A percentile compares a stretch with the other conserved stretches of the same genome.
Conservation (phyloP, 2,329 filamentous ascomycete species). For the Dothistroma septosporum region DNA sequence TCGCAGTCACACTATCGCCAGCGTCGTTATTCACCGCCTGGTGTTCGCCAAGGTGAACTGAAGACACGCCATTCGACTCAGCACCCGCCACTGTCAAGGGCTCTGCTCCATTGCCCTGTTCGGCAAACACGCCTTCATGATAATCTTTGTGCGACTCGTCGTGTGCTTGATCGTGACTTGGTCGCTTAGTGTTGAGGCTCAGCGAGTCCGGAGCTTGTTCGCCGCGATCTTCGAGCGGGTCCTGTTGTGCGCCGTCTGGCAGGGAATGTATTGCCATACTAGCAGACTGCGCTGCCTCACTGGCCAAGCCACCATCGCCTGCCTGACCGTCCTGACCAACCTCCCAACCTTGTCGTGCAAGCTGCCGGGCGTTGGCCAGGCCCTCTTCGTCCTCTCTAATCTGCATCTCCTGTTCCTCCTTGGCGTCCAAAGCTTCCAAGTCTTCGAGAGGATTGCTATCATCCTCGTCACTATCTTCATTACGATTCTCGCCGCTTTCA, state of each 20-base stretch:
- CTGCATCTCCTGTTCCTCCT: slow-evolving; percentile 31
- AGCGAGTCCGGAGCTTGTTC: slow-evolving; percentile 1
- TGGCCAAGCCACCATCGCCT: neutral
- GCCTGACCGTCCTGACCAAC: slow-evolving; percentile 18
- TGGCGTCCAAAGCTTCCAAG: slow-evolving; percentile 32
- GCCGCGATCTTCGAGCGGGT: neutral
- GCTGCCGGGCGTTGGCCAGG: slow-evolving; percentile 29
- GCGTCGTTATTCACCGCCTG: slow-evolving; percentile 17
- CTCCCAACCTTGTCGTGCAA: slow-evolving; percentile 31
- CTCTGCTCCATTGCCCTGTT: neutral
- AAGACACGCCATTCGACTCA: slow-evolving; percentile 1
- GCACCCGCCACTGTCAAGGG: neutral
- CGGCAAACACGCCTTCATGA: neutral
- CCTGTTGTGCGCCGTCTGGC: neutral
- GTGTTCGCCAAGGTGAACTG: slow-evolving; percentile 15
- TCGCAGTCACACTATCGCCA: slow-evolving; percentile 1
- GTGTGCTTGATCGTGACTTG: slow-evolving; percentile 16
- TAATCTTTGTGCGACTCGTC: slow-evolving; percentile 5
- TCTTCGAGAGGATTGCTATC: slow-evolving; percentile 36
- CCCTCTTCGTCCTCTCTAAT: slow-evolving; percentile 31
- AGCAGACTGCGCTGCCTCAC: neutral
- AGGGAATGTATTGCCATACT: neutral
- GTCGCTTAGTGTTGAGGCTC: slow-evolving; percentile 1
- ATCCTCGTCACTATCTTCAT: slow-evolving; percentile 32
- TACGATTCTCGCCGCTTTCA: slow-evolving; percentile 19